Evolutionary conservation across 495 filamentous ascomycete genomes (phyloP), one percentile per base, ranked within the genome.

Genomic region (Talaromyces ruber): DNA sequence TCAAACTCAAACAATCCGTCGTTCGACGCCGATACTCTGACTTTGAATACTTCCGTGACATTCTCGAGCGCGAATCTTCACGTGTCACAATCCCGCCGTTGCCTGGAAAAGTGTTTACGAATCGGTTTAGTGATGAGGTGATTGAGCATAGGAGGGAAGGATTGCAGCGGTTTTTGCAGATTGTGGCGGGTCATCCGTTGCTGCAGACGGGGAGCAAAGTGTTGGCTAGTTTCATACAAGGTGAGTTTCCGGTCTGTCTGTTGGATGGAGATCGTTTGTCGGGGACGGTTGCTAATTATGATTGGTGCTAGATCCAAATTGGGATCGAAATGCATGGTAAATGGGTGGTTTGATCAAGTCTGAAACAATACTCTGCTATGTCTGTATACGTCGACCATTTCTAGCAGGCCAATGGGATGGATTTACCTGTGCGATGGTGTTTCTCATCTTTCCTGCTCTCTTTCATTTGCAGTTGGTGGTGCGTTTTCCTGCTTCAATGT

Each of bases 41-140:
- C 74, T 98, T 98, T 68, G 94, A 98, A 78, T 92, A 94, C 79
- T 98, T 98, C 78, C 92, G 94, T 67, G 94, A 98, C 72, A 96
- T 98, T 61, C 83, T 98, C 58, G 94, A 98, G 81, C 88, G 95
- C 61, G 94, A 98, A 78, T 88, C 83, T 67, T 93, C 93, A 39
- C 81, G 95, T 59, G 94, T 98, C 55, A 96, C 91, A 29, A 98
- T 98, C 70, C 94, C 94, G 4, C 94, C 94, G 25, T 79, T 98
- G 57, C 94, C 94, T 0, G 94, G 94, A 26, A 98, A 98, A 77
- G 94, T 98, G 30, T 96, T 98, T 68, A 97, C 93, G 26, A 98
- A 98, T 73, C 89, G 94, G 16, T 98, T 98, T 78, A 93, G 89
- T 63, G 94, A 98, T 71, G 94, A 97, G 68, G 95, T 98, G 66